Percentiles rank a stretch among this genome's conserved stretches.
phyloP scores from a whole-genome alignment of 345 rosid species.

The Rhodamnia argentea region DNA sequence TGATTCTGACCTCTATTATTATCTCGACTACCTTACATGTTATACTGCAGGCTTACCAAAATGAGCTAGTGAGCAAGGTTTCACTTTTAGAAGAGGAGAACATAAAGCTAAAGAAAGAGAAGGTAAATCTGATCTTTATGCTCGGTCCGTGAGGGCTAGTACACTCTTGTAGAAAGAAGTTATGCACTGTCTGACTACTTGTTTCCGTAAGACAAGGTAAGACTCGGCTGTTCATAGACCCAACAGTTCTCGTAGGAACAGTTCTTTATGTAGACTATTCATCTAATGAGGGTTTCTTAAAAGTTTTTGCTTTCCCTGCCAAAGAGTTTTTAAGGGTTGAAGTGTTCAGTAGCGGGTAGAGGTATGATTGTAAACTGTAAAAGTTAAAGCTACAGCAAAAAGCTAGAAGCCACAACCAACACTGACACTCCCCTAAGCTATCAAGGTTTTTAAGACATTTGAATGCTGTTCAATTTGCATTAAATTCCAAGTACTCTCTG shows the following conservation, averaged over 20 bases:
- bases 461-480: not conserved
- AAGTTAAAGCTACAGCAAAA: not conserved
- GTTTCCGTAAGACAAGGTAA: not conserved
- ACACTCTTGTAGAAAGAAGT: not conserved
- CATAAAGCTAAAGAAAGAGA: slow-evolving; percentile 44
- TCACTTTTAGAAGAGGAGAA: slow-evolving; percentile 36
- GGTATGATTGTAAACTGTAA: not conserved
- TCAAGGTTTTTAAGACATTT: not conserved
- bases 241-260: not conserved
- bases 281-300: not conserved
- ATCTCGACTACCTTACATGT: not conserved
- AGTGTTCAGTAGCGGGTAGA: not conserved
- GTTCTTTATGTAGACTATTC: not conserved
- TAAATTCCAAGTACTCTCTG: not conserved
- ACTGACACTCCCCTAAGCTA: not conserved
- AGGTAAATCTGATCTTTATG: slow-evolving; percentile 19
- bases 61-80: slow-evolving; percentile 48
- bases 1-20: not conserved
- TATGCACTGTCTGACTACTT: not conserved
- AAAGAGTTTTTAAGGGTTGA: not conserved
- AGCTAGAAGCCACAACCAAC: not conserved
- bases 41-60: slow-evolving; percentile 42
- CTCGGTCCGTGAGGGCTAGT: not conserved
- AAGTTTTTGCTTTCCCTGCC: not conserved
- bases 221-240: not conserved